Conservation (phyloP, 768 basidiomycete species). For the Boletellus sp. region DNA sequence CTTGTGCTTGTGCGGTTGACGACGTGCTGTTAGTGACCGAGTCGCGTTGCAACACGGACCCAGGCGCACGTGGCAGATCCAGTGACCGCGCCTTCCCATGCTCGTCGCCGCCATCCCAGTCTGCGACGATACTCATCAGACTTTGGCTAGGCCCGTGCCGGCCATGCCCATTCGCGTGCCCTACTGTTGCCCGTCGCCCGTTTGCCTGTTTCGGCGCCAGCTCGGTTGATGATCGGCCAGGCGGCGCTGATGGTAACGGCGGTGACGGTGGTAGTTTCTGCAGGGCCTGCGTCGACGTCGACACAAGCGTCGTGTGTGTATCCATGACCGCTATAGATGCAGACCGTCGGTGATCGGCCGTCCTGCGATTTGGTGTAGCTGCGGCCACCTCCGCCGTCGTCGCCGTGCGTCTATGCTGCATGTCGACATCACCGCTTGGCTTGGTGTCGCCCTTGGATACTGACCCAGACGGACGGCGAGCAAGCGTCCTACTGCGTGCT, state of each 20-base stretch:
- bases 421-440: background rate
- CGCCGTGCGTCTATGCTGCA: background rate
- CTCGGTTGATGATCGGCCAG: background rate
- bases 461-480: background rate
- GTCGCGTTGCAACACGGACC: conserved; percentile 4
- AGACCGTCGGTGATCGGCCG: conserved; percentile 8
- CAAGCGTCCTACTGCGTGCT: background rate
- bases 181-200: background rate
- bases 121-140: conserved; percentile 69
- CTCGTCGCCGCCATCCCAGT: conserved; percentile 28
- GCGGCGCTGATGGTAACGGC: background rate
- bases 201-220: background rate
- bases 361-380: background rate
- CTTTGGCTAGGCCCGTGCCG: conserved; percentile 28
- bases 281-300: background rate
- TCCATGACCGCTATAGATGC: conserved; percentile 14
- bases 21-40: too few species aligned
- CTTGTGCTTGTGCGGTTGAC: background rate
- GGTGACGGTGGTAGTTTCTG: background rate
- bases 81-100: conserved; percentile 14
- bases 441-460: background rate
- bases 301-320: background rate
- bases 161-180: background rate
- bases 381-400: conserved; percentile 10
- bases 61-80: conserved; percentile 23